phyloP scores from a whole-genome alignment of 1,284 basidiomycete species.

The Melanopsichium pennsylvanicum region DNA sequence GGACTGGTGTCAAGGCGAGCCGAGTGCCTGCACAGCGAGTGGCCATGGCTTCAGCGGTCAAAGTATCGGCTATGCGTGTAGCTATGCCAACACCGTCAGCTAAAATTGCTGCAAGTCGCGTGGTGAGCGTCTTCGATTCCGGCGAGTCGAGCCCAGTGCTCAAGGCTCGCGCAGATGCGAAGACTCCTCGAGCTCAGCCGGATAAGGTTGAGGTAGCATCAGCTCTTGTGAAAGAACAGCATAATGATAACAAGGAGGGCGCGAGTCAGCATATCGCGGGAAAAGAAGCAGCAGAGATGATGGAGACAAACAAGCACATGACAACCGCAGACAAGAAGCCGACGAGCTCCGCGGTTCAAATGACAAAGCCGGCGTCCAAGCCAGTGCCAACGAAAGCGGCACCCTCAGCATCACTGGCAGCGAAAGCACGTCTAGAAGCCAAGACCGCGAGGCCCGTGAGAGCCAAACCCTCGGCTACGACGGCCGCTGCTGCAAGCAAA shows the following conservation, averaged over 20 bases:
- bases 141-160: slow-evolving; percentile 15
- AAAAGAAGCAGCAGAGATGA: slow-evolving; percentile 1
- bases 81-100: slow-evolving; percentile 27
- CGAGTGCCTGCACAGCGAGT: slow-evolving; percentile 33
- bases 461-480: neutral
- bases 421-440: slow-evolving; percentile 20
- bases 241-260: neutral
- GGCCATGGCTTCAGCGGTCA: slow-evolving; percentile 16
- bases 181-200: neutral
- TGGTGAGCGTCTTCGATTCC: neutral
- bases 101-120: slow-evolving; percentile 17
- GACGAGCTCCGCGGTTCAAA: neutral
- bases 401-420: slow-evolving; percentile 17
- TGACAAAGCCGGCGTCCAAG: slow-evolving; percentile 4
- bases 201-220: neutral
- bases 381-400: slow-evolving; percentile 4
- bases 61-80: slow-evolving; percentile 27
- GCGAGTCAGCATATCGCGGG: neutral
- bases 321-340: slow-evolving; percentile 2
- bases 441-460: no score
- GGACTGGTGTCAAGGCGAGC: slow-evolving; percentile 30
- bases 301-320: neutral
- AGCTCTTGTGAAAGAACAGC: neutral
- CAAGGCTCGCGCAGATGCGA: slow-evolving; percentile 3
- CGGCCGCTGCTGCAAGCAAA: neutral